Evolutionary conservation across 2,329 filamentous ascomycete genomes (phyloP).

Genomic region (Exophiala viscosa): DNA sequence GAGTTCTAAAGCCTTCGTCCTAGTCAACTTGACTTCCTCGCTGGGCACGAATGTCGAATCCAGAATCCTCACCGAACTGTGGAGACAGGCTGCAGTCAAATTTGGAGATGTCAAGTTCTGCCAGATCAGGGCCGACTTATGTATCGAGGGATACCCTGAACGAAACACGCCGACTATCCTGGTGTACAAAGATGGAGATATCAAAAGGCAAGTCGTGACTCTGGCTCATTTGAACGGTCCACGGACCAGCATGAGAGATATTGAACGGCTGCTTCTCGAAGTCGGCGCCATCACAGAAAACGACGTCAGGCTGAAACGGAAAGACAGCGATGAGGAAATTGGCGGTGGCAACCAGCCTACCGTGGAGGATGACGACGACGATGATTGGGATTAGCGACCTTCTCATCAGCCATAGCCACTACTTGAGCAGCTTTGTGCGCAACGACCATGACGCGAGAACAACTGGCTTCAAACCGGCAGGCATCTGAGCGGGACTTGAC

Average conservation of each 20-base stretch:
- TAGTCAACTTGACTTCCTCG: conserved; percentile 79
- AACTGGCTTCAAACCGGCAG: background rate
- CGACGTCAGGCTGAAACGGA: conserved; percentile 70
- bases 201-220: conserved; percentile 88
- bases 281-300: conserved; percentile 73
- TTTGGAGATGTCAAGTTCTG: conserved; percentile 98
- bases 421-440: background rate
- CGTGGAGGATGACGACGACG: conserved; percentile 50
- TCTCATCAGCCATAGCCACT: background rate
- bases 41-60: conserved; percentile 80
- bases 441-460: conserved; percentile 2
- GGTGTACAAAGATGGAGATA: conserved; percentile 88
- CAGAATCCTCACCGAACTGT: conserved; percentile 75
- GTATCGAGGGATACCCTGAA: conserved; percentile 95
- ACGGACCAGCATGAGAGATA: conserved; percentile 65
- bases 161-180: conserved; percentile 91
- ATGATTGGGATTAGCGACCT: conserved; percentile 54
- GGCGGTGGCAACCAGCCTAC: conserved; percentile 53
- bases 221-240: conserved; percentile 72
- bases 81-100: conserved; percentile 75
- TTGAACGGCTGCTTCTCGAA: conserved; percentile 78
- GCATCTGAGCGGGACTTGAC: too few species aligned
- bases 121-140: conserved; percentile 85
- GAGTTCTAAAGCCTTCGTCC: conserved; percentile 62
- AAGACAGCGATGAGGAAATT: conserved; percentile 56